Evolutionary conservation across 805 yeast species (phyloP).

Genomic region (Tetrapisispora pingtungensis): DNA sequence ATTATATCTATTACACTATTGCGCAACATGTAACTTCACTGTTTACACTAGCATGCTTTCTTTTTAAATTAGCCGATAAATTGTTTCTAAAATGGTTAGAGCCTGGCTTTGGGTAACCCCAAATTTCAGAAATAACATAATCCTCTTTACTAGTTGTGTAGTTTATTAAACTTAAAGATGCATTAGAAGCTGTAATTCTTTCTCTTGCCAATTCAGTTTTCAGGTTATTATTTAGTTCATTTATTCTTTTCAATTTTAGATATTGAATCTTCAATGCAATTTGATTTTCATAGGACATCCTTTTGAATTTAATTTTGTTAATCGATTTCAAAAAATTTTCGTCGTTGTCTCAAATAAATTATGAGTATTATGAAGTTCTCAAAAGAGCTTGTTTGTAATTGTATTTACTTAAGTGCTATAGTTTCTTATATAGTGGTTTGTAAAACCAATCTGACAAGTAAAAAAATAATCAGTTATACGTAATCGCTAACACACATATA

Average conservation of each 20-base stretch:
- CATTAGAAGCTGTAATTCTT: conserved; percentile 55
- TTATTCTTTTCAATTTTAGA: conserved; percentile 51
- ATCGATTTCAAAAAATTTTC: too few species aligned
- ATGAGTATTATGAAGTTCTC: too few species aligned
- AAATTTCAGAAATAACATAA: conserved; percentile 32
- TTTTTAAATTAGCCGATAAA: background rate
- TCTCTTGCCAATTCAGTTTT: conserved; percentile 43
- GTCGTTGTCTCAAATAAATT: too few species aligned
- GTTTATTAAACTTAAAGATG: conserved; percentile 38
- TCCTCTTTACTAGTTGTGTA: conserved; percentile 30
- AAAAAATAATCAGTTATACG: too few species aligned
- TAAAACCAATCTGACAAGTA: too few species aligned
- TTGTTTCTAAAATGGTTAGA: conserved; percentile 31
- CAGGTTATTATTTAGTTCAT: conserved; percentile 45
- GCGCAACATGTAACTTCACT: conserved; percentile 26
- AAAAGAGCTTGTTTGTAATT: too few species aligned
- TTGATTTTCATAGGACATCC: conserved; percentile 10
- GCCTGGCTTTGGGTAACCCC: conserved; percentile 33
- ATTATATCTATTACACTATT: conserved; percentile 21
- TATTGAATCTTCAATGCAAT: conserved; percentile 38
- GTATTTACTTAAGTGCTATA: too few species aligned
- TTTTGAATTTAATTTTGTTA: too few species aligned
- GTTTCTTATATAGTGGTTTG: too few species aligned
- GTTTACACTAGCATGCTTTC: background rate
- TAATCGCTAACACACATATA: too few species aligned